Conservation (phyloP, 1,284 basidiomycete genomes). For the Phylloporus sp. region DNA sequence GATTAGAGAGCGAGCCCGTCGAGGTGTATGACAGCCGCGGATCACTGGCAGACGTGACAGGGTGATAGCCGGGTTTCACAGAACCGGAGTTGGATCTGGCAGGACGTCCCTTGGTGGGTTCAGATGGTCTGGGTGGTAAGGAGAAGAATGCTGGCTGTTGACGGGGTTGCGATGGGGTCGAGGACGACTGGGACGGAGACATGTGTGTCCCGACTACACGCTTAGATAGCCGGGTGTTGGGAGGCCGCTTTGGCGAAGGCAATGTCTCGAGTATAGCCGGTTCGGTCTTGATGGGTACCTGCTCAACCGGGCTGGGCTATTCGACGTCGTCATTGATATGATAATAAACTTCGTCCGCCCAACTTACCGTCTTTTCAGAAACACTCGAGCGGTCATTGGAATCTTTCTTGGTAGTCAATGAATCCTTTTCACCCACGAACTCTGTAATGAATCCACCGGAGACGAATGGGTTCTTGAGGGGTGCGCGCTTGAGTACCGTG, state of each 20-base stretch:
- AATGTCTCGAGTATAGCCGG: slow-evolving; percentile 14
- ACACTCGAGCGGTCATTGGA: slow-evolving; percentile 18
- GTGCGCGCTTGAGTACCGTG: slow-evolving; percentile 15
- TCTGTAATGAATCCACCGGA: slow-evolving; percentile 52
- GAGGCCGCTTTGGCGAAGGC: slow-evolving; percentile 17
- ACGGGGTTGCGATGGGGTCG: slow-evolving; percentile 17
- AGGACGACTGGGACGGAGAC: slow-evolving; percentile 12
- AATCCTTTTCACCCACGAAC: slow-evolving; percentile 41
- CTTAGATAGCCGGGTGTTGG: slow-evolving; percentile 13
- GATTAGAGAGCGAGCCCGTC: slow-evolving; percentile 49
- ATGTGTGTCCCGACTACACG: slow-evolving; percentile 17
- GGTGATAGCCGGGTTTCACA: slow-evolving; percentile 27
- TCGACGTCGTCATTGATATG: slow-evolving; percentile 2
- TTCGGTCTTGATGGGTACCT: slow-evolving; percentile 25
- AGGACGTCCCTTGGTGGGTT: slow-evolving; percentile 14
- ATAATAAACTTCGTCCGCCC: not conserved
- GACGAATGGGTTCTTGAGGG: slow-evolving; percentile 50
- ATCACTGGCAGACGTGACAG: slow-evolving; percentile 41
- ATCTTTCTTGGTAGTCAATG: slow-evolving; percentile 24
- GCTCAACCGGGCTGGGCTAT: slow-evolving; percentile 23
- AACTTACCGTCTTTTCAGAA: slow-evolving; percentile 22
- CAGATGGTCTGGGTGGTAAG: slow-evolving; percentile 24
- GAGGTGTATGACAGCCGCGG: slow-evolving; percentile 44
- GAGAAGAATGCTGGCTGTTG: slow-evolving; percentile 12
- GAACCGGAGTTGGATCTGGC: slow-evolving; percentile 5